phyloP scores from a whole-genome alignment of 257 asterid species.

The Primulina tabacum region DNA sequence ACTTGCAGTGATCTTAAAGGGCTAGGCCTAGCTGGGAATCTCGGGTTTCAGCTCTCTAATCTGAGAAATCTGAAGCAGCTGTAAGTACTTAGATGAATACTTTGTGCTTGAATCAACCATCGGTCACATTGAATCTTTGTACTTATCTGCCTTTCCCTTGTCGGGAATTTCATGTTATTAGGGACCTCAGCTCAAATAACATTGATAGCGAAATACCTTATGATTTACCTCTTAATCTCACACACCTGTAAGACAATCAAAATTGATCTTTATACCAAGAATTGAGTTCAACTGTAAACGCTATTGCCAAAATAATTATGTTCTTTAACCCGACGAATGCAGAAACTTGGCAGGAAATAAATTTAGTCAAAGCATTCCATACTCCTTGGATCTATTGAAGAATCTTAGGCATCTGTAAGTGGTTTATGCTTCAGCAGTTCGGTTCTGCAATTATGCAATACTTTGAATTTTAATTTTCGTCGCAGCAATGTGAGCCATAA shows the following conservation, averaged over 20 bases:
- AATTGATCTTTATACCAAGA: constrained; percentile 12
- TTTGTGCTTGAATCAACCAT: constrained; percentile 8
- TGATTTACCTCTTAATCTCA: constrained; percentile 64
- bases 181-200: constrained; percentile 80
- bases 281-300: constrained; percentile 8
- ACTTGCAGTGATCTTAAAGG: constrained; percentile 67
- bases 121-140: neutral
- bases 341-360: constrained; percentile 80
- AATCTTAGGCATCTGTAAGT: constrained; percentile 75
- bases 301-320: neutral
- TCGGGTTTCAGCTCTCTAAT: constrained; percentile 57
- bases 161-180: constrained; percentile 26
- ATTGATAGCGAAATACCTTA: constrained; percentile 64
- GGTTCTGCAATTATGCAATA: neutral
- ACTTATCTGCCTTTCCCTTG: constrained; percentile 10
- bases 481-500: constrained; percentile 88
- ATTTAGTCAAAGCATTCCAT: constrained; percentile 59
- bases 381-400: constrained; percentile 55
- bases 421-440: constrained; percentile 16
- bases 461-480: neutral
- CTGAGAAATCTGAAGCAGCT: constrained; percentile 64
- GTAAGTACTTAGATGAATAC: constrained; percentile 34
- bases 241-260: constrained; percentile 57
- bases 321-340: constrained; percentile 24
- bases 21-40: constrained; percentile 56